Percentiles rank a stretch among this genome's conserved stretches.
Conservation (phyloP, 2,329 filamentous ascomycete genomes). For the Chaetothyriales sp. region DNA sequence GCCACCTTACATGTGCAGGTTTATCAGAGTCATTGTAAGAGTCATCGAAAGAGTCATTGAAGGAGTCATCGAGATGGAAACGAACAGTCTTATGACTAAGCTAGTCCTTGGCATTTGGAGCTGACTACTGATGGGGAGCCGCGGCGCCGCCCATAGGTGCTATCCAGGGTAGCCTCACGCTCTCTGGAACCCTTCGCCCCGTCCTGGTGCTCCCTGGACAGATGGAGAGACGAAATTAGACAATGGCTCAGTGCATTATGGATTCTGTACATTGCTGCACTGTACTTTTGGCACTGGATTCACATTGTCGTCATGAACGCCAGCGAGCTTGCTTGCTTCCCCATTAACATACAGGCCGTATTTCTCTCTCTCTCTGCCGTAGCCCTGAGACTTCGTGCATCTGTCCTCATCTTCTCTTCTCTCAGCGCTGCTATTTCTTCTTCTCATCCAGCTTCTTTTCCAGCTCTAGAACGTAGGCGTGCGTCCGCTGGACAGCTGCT, state of each 20-base stretch:
- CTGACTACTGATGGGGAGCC: too few relatives aligned
- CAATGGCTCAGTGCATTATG: not conserved
- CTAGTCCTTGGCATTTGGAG: not conserved
- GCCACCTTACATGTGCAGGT: not conserved
- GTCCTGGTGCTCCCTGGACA: not conserved
- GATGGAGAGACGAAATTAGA: not conserved
- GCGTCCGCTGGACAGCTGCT: constrained; percentile 70
- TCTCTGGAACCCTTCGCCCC: not conserved
- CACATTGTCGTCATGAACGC: not conserved
- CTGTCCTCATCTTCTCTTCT: not conserved
- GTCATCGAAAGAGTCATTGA: not conserved
- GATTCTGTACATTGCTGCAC: not conserved
- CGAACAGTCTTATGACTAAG: not conserved
- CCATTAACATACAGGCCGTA: not conserved
- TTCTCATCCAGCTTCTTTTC: constrained; percentile 59
- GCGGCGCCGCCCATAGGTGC: too few relatives aligned
- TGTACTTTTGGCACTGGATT: not conserved
- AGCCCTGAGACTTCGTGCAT: not conserved
- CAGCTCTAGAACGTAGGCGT: constrained; percentile 64
- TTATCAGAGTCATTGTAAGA: not conserved
- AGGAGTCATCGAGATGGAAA: not conserved
- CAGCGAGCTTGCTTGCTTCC: not conserved
- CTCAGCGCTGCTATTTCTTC: constrained; percentile 7
- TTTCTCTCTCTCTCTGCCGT: not conserved
- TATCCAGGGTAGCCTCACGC: not conserved